Percentiles rank a stretch among this genome's conserved stretches.
phyloP scores from a whole-genome alignment of 2,329 filamentous ascomycete species.

The Neocatenulostroma microsporum region DNA sequence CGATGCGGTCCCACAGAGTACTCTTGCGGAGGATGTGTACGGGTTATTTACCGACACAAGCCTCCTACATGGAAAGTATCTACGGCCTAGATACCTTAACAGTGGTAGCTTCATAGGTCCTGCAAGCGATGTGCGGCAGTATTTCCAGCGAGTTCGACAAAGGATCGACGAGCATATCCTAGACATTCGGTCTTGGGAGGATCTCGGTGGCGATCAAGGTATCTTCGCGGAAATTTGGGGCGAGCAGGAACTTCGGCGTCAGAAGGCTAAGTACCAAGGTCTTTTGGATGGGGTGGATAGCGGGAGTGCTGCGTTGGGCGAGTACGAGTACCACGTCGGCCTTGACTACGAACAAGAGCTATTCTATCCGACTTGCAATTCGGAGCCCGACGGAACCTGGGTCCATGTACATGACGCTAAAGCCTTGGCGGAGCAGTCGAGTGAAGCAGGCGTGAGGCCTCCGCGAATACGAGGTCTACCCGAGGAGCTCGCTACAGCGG shows the following conservation, averaged over 20 bases:
- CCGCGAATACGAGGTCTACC: no score
- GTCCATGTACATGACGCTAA: slow-evolving; percentile 3
- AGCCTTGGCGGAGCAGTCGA: no score
- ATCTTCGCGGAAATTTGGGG: slow-evolving; percentile 14
- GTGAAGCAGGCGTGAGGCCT: no score
- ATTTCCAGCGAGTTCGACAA: slow-evolving; percentile 7
- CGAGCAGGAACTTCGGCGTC: slow-evolving; percentile 11
- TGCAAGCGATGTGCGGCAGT: slow-evolving; percentile 10
- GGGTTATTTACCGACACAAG: no score
- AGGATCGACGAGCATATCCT: slow-evolving; percentile 4
- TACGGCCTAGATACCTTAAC: slow-evolving; percentile 12
- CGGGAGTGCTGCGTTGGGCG: neutral
- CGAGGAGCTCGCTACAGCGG: no score
- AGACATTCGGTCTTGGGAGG: neutral
- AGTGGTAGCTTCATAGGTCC: slow-evolving; percentile 14
- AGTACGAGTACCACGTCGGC: slow-evolving; percentile 10
- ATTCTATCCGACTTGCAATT: slow-evolving; percentile 11
- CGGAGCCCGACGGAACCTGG: slow-evolving; percentile 6
- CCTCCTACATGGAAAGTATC: slow-evolving; percentile 2
- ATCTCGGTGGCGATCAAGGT: slow-evolving; percentile 11
- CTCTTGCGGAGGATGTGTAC: no score
- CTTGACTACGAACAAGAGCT: slow-evolving; percentile 10
- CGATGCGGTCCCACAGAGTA: no score
- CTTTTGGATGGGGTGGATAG: neutral
- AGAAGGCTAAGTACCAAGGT: neutral